These are phyloP conservation scores for Phlebiopsis flavidoalba DNA, from an alignment of 768 basidiomycete genomes.

Conservation along the genomic window DNA sequence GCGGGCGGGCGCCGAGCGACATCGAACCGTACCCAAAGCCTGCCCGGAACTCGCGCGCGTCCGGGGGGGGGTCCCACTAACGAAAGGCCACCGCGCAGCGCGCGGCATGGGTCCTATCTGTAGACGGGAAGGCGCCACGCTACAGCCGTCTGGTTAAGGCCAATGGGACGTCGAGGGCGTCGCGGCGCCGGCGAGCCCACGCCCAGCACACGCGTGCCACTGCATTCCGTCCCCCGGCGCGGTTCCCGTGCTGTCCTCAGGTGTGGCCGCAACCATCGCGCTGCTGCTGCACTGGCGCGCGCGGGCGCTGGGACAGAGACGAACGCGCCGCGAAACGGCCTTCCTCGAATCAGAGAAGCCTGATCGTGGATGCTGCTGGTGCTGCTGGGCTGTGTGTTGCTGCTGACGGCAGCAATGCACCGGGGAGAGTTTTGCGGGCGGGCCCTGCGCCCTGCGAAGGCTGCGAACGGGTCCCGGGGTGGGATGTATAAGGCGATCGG, in stretches of 20 bases:
- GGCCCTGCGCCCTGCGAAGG: conserved; percentile 1
- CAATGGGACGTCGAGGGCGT: conserved; percentile 80
- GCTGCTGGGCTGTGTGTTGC: no score
- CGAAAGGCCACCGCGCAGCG: neutral
- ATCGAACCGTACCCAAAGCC: conserved; percentile 56
- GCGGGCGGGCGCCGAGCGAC: no score
- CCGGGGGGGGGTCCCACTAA: no score
- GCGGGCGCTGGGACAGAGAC: conserved; percentile 12
- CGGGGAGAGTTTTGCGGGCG: neutral
- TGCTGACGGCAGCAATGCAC: no score
- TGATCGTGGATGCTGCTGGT: no score
- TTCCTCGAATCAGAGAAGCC: conserved; percentile 19
- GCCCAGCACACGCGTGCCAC: conserved; percentile 61
- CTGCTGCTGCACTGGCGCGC: neutral
- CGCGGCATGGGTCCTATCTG: neutral
- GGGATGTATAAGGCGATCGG: neutral
- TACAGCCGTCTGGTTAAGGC: conserved; percentile 65
- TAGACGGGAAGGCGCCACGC: conserved; percentile 6
- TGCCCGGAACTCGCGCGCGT: conserved; percentile 14
- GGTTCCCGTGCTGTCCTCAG: neutral
- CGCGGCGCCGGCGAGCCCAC: conserved; percentile 63
- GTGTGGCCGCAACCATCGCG: neutral
- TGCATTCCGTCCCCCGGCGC: conserved; percentile 11
- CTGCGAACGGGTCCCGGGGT: conserved; percentile 1
- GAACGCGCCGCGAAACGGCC: conserved; percentile 23